A percentile compares a stretch with the other conserved stretches of the same genome.
phyloP scores from a whole-genome alignment of 1,139 yeast genomes.

The Scheffersomyces stambukii region DNA sequence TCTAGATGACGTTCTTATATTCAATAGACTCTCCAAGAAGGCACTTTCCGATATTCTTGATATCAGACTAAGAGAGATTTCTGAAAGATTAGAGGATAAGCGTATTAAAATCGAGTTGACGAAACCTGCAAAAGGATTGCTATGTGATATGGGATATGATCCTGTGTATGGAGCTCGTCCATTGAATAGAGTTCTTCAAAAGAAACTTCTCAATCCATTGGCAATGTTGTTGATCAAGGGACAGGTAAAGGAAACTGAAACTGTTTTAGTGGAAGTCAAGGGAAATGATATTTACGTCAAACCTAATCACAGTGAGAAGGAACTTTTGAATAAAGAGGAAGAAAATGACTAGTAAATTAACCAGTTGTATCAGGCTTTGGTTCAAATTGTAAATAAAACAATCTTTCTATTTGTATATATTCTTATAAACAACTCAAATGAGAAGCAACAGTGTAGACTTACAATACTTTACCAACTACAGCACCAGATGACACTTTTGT shows the following conservation, averaged over 20 bases:
- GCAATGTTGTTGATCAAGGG: constrained; percentile 79
- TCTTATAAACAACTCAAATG: not conserved
- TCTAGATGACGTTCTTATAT: constrained; percentile 84
- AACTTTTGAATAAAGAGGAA: constrained; percentile 8
- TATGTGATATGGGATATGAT: constrained; percentile 84
- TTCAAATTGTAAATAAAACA: no score
- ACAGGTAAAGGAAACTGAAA: constrained; percentile 66
- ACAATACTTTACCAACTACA: constrained; percentile 49
- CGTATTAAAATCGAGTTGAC: constrained; percentile 62
- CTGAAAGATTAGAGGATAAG: constrained; percentile 72
- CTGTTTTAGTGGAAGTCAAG: constrained; percentile 39
- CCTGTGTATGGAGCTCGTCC: constrained; percentile 95
- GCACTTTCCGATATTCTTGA: constrained; percentile 79
- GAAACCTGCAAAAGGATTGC: constrained; percentile 66
- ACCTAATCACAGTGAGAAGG: constrained; percentile 39
- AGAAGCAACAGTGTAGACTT: constrained; percentile 2
- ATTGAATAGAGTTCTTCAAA: constrained; percentile 82
- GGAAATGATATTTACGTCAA: constrained; percentile 29
- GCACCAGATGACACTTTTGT: constrained; percentile 43
- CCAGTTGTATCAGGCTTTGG: not conserved
- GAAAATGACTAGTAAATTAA: not conserved
- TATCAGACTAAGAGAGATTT: constrained; percentile 75
- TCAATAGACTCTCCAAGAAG: constrained; percentile 76
- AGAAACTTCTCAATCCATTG: constrained; percentile 77
- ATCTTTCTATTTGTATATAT: no score